Base-by-base conservation (phyloP, 176 grass and related monocot genomes). In the Guadua angustifolia region DNA sequence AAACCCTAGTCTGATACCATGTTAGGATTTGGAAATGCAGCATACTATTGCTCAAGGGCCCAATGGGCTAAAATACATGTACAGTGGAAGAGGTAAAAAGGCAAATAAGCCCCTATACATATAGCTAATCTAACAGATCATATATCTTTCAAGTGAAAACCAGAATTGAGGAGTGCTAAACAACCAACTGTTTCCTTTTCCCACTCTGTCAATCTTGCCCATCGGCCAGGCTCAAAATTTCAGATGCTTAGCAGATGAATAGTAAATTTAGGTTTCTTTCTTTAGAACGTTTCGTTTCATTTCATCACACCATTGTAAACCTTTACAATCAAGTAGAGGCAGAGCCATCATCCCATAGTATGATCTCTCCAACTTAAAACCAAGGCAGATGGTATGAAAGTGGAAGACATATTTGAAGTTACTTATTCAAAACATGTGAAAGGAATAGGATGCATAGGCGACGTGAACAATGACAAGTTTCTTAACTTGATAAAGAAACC, bases 281-380 rank as follows among this genome's bases (percentile, higher is more conserved):
- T 44, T 25, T 73, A 53, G 22, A 82, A 61, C 11, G 33, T 53
- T 42, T 22, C 49, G 8, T 51, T 40, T 16, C 12, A 77, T 33
- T 62, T 39, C 29, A 82, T 60, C 18, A 36, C 4, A 43, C 22
- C 29, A 76, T 49, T 7, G 51, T 38, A 58, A 82, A 21, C 62
- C 29, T 60, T 4, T 69, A 19, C 5, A 4, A n/a, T 87, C 25
- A 82, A 61, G 72, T 71, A 87, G 71, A 76, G 16, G 71, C 78
- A 87, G 63, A 77, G 16, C 4, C 42, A 40, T 69, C 53, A 68
- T 43, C 6, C 33, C 32, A 75, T 45, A 76, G 15, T 58, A 43
- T 46, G 77, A 74, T 45, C 8, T 65, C 16, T 33, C 69, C 35
- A 65, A 75, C 62, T 75, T 57, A 59, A 49, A 81, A 75, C 16